Percentiles rank a stretch among this genome's conserved stretches.
These are phyloP conservation scores for Dictyostelium discoideum DNA, from an alignment of 78 protist species.

Conservation along the genomic window DNA sequence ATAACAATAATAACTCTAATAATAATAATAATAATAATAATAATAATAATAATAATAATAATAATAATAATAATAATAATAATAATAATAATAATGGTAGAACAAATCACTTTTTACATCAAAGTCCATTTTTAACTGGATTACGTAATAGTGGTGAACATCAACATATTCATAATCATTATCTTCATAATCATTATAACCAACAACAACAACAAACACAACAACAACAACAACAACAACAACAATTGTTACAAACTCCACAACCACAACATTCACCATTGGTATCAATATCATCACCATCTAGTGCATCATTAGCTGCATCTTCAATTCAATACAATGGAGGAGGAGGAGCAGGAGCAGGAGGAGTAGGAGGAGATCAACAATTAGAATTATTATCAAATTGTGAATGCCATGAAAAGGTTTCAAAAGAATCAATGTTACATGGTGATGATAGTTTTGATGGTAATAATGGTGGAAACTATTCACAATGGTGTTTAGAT, in stretches of 20 bases:
- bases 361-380: neutral
- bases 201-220: neutral
- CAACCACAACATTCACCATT: neutral
- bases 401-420: neutral
- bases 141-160: slow-evolving; percentile 16
- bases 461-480: too few relatives aligned
- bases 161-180: neutral
- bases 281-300: neutral
- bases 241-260: neutral
- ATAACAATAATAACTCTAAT: neutral
- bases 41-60: neutral
- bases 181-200: neutral
- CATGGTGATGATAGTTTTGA: too few relatives aligned
- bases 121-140: neutral
- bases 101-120: neutral
- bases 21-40: neutral
- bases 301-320: neutral
- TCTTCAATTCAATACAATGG: neutral
- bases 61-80: neutral
- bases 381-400: neutral
- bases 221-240: neutral
- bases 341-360: too few relatives aligned
- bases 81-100: neutral
- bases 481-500: slow-evolving; percentile 12
- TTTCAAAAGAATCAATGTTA: neutral